A percentile compares a stretch with the other conserved stretches of the same genome.
phyloP scores from a whole-genome alignment of 257 asterid genomes.

The Solanum bulbocastanum region DNA sequence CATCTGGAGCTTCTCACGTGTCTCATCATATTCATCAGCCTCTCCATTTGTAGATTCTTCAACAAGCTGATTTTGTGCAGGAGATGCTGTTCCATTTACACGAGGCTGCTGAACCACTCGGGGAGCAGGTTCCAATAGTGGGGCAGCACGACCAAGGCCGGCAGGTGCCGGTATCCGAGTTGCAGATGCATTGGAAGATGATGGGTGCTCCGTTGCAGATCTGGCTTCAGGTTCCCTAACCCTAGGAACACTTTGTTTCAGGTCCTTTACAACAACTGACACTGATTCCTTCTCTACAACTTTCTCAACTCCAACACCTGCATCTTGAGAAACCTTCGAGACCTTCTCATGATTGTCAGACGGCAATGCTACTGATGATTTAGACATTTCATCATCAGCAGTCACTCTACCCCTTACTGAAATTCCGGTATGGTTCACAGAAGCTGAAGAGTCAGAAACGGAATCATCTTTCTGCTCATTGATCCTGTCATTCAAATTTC shows the following conservation, averaged over 20 bases:
- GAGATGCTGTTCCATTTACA: constrained; percentile 65
- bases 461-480: not conserved
- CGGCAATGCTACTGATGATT: not conserved
- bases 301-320: constrained; percentile 17
- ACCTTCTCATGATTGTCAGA: constrained; percentile 16
- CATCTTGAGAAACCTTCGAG: constrained; percentile 19
- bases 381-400: constrained; percentile 7
- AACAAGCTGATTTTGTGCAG: constrained; percentile 50
- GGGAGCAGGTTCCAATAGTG: constrained; percentile 62
- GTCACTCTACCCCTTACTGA: constrained; percentile 11
- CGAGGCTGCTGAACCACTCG: constrained; percentile 71
- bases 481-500: not conserved
- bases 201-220: constrained; percentile 26
- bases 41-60: constrained; percentile 73
- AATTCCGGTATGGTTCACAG: not conserved
- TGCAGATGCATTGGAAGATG: constrained; percentile 27
- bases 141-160: constrained; percentile 91
- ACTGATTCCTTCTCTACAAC: constrained; percentile 13
- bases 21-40: constrained; percentile 89
- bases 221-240: constrained; percentile 13
- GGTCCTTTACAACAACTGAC: constrained; percentile 19
- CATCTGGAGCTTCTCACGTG: constrained; percentile 99
- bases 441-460: not conserved
- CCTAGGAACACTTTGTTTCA: constrained; percentile 13
- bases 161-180: constrained; percentile 35